Evolutionary conservation across 176 grass and related monocot genomes (phyloP), one percentile per base, ranked within the genome.

Genomic region (Rhipidocladum racemiflorum): DNA sequence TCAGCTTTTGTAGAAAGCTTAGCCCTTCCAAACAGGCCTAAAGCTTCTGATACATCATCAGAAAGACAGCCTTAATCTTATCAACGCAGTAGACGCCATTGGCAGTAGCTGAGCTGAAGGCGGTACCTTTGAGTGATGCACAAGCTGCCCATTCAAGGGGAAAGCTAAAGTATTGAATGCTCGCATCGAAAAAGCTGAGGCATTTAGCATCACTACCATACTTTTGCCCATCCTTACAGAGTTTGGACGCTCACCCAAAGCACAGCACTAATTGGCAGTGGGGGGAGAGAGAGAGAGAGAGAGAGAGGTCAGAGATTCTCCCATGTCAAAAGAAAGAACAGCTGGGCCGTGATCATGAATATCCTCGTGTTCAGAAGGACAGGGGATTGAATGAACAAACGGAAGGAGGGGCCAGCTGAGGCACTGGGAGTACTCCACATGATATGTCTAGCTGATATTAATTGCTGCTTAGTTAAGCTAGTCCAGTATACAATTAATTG

Each of bases 321-420:
- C 61, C 49, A 18, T 86, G 84, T 48, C 36, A 45, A 86, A 86
- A 66, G 14, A 81, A 20, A 81, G 15, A 61, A 40, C 42, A 59
- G 74, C 43, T 54, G 62, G 42, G 51, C 16, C 34, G 71, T 15
- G 76, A 17, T 56, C 62, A 64, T 81, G 70, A 74, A 85, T 61
- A 23, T 25, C 82, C 64, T 35, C 14, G 7, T 18, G 75, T 40
- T 23, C 64, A 32, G 9, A 67, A 79, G 81, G 75, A 79, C 81
- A 79, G 11, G 7, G 75, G 21, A 68, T 39, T 84, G 24, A 88
- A 61, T 67, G 60, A 84, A 61, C 44, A 45, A 3, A 48, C 68
- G 17, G 56, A 63, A 43, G 13, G 50, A 75, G 20, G 51, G 70
- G 12, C 57, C 85, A 70, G 28, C 40, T 30, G 18, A 61, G 16